Percentiles rank a stretch among this genome's conserved stretches.
phyloP scores from a whole-genome alignment of 345 rosid genomes.

The Iberis pinnata region DNA sequence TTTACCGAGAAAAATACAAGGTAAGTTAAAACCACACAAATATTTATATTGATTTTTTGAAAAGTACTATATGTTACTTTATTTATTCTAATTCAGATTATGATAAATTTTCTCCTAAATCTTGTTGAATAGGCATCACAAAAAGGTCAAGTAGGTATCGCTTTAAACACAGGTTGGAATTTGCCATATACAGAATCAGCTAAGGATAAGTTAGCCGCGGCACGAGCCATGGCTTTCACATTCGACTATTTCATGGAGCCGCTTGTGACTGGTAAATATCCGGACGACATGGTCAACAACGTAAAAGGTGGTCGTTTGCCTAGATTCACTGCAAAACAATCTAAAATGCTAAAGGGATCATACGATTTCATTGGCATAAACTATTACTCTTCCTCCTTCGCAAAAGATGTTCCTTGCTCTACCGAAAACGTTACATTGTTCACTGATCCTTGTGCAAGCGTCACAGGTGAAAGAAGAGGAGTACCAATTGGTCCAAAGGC shows the following conservation, averaged over 20 bases:
- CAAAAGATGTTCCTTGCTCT: conserved; percentile 23
- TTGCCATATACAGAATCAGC: conserved; percentile 35
- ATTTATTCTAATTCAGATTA: no score
- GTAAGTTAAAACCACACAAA: conserved; percentile 6
- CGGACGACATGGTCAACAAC: conserved; percentile 29
- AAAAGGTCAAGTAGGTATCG: conserved; percentile 40
- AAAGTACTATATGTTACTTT: no score
- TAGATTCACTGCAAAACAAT: conserved; percentile 39
- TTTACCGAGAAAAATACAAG: conserved; percentile 32
- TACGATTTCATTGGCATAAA: conserved; percentile 53
- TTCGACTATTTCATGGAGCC: conserved; percentile 52
- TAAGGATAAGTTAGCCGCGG: conserved; percentile 30
- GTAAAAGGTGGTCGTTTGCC: conserved; percentile 45
- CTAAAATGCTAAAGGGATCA: conserved; percentile 45
- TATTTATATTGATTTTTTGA: no score
- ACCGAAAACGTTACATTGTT: conserved; percentile 23
- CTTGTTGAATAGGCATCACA: conserved; percentile 27
- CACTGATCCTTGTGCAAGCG: conserved; percentile 36
- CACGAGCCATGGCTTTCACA: conserved; percentile 37
- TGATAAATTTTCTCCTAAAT: no score
- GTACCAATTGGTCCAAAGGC: conserved; percentile 39
- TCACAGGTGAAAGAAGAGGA: conserved; percentile 36
- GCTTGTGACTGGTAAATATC: conserved; percentile 44
- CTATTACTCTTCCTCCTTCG: conserved; percentile 44
- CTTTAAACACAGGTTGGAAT: conserved; percentile 30